Evolutionary conservation across 345 rosid species (phyloP), one percentile per base, ranked within the genome.

Genomic region (Linum usitatissimum): DNA sequence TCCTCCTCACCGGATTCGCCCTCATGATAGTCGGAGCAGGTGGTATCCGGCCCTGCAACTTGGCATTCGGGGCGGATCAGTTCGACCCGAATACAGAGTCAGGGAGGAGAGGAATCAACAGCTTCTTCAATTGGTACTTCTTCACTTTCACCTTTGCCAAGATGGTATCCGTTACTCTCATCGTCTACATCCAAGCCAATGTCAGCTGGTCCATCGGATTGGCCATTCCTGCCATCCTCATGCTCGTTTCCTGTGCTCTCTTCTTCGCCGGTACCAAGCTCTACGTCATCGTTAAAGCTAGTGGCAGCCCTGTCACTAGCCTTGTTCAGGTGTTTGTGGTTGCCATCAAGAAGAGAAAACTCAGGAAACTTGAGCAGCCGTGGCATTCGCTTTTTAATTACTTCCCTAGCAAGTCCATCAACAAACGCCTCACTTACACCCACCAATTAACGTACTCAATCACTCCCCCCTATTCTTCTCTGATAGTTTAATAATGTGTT

Each of bases 281-380:
- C 15, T 88, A 89, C 63, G 91, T 89, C 18, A 83, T 75, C 67
- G 96, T 89, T 13, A 76, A 80, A 62, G 91, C 93, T 18, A 78
- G 75, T 0, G 96, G 96, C 15, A 86, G 96, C 72, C 96, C 96
- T 0, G 63, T 86, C 70, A 80, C 84, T 31, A 76, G 91, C 73
- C 76, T 86, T 1, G 74, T 54, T 18, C 78, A 71, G 65, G 80
- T 76, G 58, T 15, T 69, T 6, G 73, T 60, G 30, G 78, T 64
- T 19, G 68, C 80, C 2, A 53, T 68, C 36, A 71, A 62, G 70
- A 79, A 79, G 64, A 64, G 74, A 60, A 14, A 42, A 15, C 38
- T 77, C 23, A 64, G 64, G 58, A 61, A 51, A 15, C 71, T 65
- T 0, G 71, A 73, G 36, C 28, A 23, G 28, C 28, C 28, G 28